These are phyloP conservation scores for Phylloporus sp. DNA, from an alignment of 1,284 basidiomycete genomes.

Conservation along the genomic window DNA sequence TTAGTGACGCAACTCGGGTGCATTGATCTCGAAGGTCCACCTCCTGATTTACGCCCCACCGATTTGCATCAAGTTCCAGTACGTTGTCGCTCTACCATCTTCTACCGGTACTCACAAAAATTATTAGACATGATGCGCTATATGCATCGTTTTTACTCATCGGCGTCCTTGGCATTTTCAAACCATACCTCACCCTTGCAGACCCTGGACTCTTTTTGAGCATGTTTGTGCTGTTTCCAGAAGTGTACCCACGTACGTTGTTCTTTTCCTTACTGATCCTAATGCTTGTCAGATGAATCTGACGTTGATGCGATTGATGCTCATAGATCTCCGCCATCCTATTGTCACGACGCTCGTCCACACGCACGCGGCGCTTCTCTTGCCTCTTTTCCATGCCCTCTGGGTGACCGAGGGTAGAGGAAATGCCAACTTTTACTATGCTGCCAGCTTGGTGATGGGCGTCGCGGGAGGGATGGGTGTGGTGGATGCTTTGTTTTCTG, in stretches of 20 bases:
- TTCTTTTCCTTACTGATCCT: neutral
- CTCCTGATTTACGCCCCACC: slow-evolving; percentile 86
- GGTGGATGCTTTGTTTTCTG: slow-evolving; percentile 84
- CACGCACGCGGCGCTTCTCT: slow-evolving; percentile 84
- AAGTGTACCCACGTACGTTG: slow-evolving; percentile 80
- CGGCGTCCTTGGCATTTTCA: slow-evolving; percentile 87
- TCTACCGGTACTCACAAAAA: neutral
- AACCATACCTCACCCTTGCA: slow-evolving; percentile 90
- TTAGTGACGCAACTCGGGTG: slow-evolving; percentile 1
- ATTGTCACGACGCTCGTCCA: slow-evolving; percentile 87
- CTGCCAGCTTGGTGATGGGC: slow-evolving; percentile 92
- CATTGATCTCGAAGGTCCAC: slow-evolving; percentile 68
- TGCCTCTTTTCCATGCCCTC: slow-evolving; percentile 91
- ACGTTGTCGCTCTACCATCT: slow-evolving; percentile 28
- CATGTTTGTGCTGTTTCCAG: slow-evolving; percentile 84
- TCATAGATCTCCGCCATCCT: slow-evolving; percentile 84
- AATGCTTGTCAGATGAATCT: slow-evolving; percentile 54
- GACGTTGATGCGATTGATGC: slow-evolving; percentile 47
- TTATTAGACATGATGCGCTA: slow-evolving; percentile 79
- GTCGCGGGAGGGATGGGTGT: slow-evolving; percentile 86
- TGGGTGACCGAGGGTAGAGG: slow-evolving; percentile 94
- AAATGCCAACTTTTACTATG: slow-evolving; percentile 99
- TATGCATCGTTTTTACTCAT: slow-evolving; percentile 82
- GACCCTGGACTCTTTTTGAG: slow-evolving; percentile 89
- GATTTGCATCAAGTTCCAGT: slow-evolving; percentile 88